Conservation (phyloP, 768 basidiomycete genomes). For the Suillus placidus region DNA sequence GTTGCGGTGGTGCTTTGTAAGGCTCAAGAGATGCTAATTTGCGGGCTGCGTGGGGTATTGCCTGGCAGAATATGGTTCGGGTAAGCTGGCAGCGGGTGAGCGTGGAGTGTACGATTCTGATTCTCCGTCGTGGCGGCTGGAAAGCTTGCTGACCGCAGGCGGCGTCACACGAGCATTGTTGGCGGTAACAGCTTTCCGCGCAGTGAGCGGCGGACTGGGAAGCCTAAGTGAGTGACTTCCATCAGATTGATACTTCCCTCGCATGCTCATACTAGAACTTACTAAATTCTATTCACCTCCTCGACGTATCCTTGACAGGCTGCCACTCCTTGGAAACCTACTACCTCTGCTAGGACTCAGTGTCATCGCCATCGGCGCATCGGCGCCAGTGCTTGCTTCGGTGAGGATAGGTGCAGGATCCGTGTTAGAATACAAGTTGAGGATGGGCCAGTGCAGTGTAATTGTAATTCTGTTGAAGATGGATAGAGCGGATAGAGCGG, state of each 20-base stretch:
- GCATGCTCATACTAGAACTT: no score
- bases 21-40: slow-evolving; percentile 34
- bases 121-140: slow-evolving; percentile 52
- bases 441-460: no score
- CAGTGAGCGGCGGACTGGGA: slow-evolving; percentile 30
- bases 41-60: slow-evolving; percentile 35
- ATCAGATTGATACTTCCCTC: slow-evolving; percentile 29
- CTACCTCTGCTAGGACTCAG: no score
- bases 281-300: no score
- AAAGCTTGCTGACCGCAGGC: slow-evolving; percentile 39
- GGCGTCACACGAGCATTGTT: slow-evolving; percentile 36
- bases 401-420: no score
- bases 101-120: slow-evolving; percentile 66
- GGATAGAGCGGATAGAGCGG: no score
- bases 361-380: no score
- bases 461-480: no score
- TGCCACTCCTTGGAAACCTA: no score
- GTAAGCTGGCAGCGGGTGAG: slow-evolving; percentile 64
- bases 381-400: no score
- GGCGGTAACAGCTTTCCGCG: slow-evolving; percentile 28
- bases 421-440: no score
- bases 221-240: slow-evolving; percentile 29
- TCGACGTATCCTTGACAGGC: no score
- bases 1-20: slow-evolving; percentile 54
- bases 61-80: slow-evolving; percentile 43